phyloP scores from a whole-genome alignment of 306 rosid genomes.

The Cicer bijugum region DNA sequence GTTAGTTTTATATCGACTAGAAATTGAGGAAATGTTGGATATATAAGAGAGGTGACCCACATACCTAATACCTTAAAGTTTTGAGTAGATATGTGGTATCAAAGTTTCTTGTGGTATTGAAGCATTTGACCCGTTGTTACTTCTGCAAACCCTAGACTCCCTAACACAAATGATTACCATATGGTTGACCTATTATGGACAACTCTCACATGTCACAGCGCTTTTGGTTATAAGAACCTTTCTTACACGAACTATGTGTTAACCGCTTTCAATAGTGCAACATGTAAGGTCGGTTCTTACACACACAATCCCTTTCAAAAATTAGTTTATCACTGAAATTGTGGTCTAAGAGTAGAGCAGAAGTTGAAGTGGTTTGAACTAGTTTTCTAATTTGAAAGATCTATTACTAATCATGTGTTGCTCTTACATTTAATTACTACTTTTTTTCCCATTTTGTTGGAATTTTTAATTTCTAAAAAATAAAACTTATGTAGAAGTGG shows the following conservation, averaged over 20 bases:
- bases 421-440: neutral
- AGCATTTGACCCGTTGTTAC: no score
- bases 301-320: neutral
- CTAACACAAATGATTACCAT: no score
- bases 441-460: no score
- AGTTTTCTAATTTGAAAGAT: neutral
- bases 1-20: no score
- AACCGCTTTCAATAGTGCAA: neutral
- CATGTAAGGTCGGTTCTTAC: neutral
- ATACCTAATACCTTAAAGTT: no score
- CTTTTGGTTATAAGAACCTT: neutral
- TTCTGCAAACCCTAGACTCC: no score
- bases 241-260: neutral
- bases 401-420: neutral
- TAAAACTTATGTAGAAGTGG: neutral
- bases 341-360: neutral
- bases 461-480: no score
- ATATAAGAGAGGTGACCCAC: no score
- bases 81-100: no score
- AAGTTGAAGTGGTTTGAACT: neutral
- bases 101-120: no score
- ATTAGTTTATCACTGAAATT: neutral
- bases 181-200: no score
- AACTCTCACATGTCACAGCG: neutral
- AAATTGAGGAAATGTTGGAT: no score